Evolutionary conservation across 2,329 filamentous ascomycete species (phyloP).

Genomic region (Penicillium sp.): DNA sequence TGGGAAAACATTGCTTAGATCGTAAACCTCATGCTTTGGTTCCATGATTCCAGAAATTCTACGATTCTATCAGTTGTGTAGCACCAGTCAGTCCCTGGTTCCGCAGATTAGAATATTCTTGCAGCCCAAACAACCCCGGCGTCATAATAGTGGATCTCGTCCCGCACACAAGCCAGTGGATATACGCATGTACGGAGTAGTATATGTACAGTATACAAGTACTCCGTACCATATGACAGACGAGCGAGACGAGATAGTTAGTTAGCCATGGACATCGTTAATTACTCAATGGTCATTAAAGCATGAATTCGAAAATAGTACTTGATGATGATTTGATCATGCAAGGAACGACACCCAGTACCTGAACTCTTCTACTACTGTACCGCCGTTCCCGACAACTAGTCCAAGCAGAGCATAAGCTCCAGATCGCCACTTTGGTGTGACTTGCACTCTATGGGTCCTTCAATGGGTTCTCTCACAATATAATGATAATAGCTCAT

Average conservation of each 20-base stretch:
- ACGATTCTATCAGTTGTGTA: background rate
- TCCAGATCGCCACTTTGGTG: slow-evolving; percentile 1
- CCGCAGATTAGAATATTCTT: background rate
- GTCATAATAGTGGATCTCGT: slow-evolving; percentile 25
- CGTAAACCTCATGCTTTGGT: background rate
- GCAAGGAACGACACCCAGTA: background rate
- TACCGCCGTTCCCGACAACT: slow-evolving; percentile 1
- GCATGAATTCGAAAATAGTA: background rate
- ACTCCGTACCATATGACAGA: background rate
- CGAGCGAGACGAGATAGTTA: background rate
- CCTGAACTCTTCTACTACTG: background rate
- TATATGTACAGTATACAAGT: background rate
- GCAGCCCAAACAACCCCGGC: slow-evolving; percentile 10
- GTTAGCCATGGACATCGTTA: background rate
- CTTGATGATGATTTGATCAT: background rate
- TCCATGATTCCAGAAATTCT: background rate
- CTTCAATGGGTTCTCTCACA: no score
- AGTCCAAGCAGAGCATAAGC: slow-evolving; percentile 2
- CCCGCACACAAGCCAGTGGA: background rate
- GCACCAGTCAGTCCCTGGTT: background rate
- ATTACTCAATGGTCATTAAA: background rate
- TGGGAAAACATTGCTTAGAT: background rate
- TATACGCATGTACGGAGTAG: background rate
- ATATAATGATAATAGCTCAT: background rate
- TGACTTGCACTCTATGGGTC: background rate